These are phyloP conservation scores for Talaromyces wortmannii DNA, from an alignment of 495 filamentous ascomycete species.

Conservation along the genomic window DNA sequence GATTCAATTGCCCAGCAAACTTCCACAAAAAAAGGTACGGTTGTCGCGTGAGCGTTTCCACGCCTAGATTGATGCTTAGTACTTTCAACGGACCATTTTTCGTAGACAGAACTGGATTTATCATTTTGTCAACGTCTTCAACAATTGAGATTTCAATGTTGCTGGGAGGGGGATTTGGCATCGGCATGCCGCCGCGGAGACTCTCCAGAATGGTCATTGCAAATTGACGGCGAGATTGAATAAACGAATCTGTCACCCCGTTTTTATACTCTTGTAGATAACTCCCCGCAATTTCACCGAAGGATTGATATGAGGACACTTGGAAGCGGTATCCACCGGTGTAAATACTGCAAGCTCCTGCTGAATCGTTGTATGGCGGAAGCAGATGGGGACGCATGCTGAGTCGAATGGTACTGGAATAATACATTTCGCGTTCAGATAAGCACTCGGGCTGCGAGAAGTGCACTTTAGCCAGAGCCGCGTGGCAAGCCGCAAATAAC, in stretches of 20 bases:
- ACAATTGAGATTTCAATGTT: conserved; percentile 23
- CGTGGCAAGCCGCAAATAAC: conserved; percentile 19
- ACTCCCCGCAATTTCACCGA: conserved; percentile 15
- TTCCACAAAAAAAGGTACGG: conserved; percentile 16
- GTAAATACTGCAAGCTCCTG: conserved; percentile 15
- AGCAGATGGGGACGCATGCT: conserved; percentile 19
- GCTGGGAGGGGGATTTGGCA: conserved; percentile 10
- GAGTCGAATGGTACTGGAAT: conserved; percentile 23
- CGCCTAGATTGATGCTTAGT: conserved; percentile 11
- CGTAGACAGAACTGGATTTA: conserved; percentile 13
- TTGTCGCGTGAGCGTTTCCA: conserved; percentile 18
- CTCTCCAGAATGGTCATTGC: conserved; percentile 8
- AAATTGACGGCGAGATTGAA: conserved; percentile 18
- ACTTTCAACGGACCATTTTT: conserved; percentile 13
- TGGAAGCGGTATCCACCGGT: conserved; percentile 16
- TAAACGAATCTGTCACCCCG: conserved; percentile 11
- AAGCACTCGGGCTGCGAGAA: conserved; percentile 6
- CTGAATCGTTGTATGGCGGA: conserved; percentile 12
- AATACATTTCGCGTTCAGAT: conserved; percentile 10
- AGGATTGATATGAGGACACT: conserved; percentile 9
- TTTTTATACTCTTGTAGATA: conserved; percentile 18
- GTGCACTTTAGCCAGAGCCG: conserved; percentile 15
- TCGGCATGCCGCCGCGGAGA: conserved; percentile 8
- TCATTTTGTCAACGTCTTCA: conserved; percentile 13
- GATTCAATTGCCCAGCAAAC: conserved; percentile 15